Conservation (phyloP, 2,329 filamentous ascomycete species). For the Davidsoniella australis region DNA sequence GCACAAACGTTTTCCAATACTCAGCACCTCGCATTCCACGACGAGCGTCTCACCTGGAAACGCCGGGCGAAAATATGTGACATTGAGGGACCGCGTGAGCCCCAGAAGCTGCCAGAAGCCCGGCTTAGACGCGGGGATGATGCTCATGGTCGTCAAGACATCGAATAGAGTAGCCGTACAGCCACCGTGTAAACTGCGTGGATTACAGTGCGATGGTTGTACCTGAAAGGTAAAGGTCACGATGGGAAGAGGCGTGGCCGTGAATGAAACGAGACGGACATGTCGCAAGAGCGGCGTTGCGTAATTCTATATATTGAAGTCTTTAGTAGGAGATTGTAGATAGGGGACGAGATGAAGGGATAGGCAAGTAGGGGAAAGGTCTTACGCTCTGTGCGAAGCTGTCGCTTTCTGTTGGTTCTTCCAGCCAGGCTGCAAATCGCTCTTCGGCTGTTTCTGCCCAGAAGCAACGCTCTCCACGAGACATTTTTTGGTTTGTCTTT, state of each 20-base stretch:
- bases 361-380: neutral
- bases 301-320: conserved; percentile 24
- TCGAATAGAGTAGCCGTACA: conserved; percentile 53
- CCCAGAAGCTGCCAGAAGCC: conserved; percentile 43
- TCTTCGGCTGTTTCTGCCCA: conserved; percentile 6
- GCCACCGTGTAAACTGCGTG: conserved; percentile 42
- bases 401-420: neutral
- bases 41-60: conserved; percentile 32
- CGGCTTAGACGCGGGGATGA: conserved; percentile 37
- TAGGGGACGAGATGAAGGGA: neutral
- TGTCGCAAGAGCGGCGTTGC: conserved; percentile 25
- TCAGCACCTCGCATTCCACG: conserved; percentile 39
- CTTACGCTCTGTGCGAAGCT: conserved; percentile 1
- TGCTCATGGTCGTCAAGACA: conserved; percentile 40
- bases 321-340: neutral
- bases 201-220: conserved; percentile 34
- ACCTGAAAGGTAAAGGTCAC: conserved; percentile 32
- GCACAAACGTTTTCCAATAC: conserved; percentile 36
- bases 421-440: conserved; percentile 7
- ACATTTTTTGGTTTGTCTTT: neutral
- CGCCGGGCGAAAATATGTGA: conserved; percentile 50
- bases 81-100: conserved; percentile 46
- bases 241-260: conserved; percentile 21
- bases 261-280: conserved; percentile 24
- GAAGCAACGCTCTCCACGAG: conserved; percentile 1